phyloP scores from a whole-genome alignment of 1,284 basidiomycete genomes.

The Mycosarcoma mackinlayi region DNA sequence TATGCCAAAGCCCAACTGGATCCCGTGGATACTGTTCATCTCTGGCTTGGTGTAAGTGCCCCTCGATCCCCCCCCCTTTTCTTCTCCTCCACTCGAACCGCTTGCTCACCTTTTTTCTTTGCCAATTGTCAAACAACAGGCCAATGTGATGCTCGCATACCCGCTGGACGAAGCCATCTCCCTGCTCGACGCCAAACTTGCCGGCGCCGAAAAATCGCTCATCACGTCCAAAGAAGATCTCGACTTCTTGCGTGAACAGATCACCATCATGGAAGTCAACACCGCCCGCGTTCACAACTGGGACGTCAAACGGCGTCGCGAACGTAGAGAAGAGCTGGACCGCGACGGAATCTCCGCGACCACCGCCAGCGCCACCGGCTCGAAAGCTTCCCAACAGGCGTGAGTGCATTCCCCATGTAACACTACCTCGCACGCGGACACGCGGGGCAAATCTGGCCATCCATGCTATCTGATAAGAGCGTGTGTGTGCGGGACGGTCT shows the following conservation, averaged over 20 bases:
- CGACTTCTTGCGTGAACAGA: constrained; percentile 92
- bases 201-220: constrained; percentile 78
- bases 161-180: constrained; percentile 82
- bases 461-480: too few species aligned
- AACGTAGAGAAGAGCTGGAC: constrained; percentile 65
- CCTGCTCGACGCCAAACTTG: constrained; percentile 82
- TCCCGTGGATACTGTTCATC: constrained; percentile 86
- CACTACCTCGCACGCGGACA: constrained; percentile 1
- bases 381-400: constrained; percentile 32
- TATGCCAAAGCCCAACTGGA: constrained; percentile 89
- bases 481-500: background rate
- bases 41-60: constrained; percentile 88
- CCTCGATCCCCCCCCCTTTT: background rate
- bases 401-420: constrained; percentile 26
- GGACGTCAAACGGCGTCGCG: constrained; percentile 86
- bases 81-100: background rate
- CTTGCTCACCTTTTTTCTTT: background rate
- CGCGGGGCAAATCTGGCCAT: too few species aligned
- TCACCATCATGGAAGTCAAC: constrained; percentile 98
- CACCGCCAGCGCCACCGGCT: constrained; percentile 11
- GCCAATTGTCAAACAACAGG: constrained; percentile 37
- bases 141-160: constrained; percentile 93
- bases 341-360: constrained; percentile 23
- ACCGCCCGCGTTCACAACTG: constrained; percentile 96
- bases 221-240: constrained; percentile 84